Conservation (phyloP, 331 rosid genomes). For the Quercus lobata region DNA sequence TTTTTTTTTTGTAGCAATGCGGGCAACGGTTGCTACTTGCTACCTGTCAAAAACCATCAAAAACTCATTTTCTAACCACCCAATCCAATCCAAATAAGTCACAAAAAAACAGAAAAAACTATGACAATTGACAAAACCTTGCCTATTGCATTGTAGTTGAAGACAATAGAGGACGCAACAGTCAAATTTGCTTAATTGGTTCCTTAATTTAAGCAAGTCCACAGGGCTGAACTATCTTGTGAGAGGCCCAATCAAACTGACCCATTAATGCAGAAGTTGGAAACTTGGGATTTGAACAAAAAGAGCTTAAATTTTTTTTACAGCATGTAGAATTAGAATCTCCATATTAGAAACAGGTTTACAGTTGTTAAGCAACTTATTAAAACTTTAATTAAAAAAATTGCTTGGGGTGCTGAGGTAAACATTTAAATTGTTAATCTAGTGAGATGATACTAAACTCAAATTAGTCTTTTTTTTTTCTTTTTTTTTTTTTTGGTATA, state of each 20-base stretch:
- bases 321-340: no score
- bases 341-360: neutral
- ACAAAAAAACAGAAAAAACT: neutral
- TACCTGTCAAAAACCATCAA: neutral
- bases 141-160: neutral
- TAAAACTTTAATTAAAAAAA: neutral
- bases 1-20: neutral
- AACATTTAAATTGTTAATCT: no score
- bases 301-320: neutral
- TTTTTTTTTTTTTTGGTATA: no score
- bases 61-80: neutral
- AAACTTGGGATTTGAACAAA: neutral
- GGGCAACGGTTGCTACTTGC: neutral
- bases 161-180: neutral
- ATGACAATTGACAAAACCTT: neutral
- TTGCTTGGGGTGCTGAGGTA: neutral
- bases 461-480: no score
- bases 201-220: neutral
- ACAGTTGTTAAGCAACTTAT: neutral
- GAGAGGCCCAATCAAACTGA: neutral
- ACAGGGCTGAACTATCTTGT: neutral
- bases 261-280: neutral
- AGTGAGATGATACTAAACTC: no score
- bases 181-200: neutral
- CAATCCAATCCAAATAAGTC: neutral